A percentile compares a stretch with the other conserved stretches of the same genome.
Conservation (phyloP, 768 basidiomycete genomes). For the Russula foetens region DNA sequence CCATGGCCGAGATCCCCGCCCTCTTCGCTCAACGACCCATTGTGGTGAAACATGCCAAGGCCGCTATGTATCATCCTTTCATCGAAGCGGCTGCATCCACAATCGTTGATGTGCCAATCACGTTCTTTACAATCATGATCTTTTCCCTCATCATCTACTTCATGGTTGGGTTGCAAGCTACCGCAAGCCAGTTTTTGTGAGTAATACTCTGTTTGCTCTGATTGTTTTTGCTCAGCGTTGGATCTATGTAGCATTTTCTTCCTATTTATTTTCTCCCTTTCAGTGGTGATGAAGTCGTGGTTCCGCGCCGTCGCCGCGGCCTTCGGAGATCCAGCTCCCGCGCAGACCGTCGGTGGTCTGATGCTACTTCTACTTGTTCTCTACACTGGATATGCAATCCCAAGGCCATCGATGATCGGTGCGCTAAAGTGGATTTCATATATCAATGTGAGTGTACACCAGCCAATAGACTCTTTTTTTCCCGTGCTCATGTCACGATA, state of each 20-base stretch:
- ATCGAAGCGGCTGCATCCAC: slow-evolving; percentile 49
- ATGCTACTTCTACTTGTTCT: slow-evolving; percentile 45
- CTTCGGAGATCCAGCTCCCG: slow-evolving; percentile 50
- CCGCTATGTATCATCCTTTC: slow-evolving; percentile 56
- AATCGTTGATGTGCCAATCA: slow-evolving; percentile 54
- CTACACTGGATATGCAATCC: slow-evolving; percentile 55
- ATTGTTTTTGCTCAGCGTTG: slow-evolving; percentile 1
- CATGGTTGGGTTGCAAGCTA: slow-evolving; percentile 46
- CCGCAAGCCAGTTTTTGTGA: slow-evolving; percentile 58
- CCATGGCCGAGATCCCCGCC: slow-evolving; percentile 56
- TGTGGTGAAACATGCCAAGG: slow-evolving; percentile 45
- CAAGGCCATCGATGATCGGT: slow-evolving; percentile 56
- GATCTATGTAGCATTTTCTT: slow-evolving; percentile 41
- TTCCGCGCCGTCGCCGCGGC: slow-evolving; percentile 62
- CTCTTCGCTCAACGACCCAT: slow-evolving; percentile 54
- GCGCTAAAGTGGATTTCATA: slow-evolving; percentile 61
- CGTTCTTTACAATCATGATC: slow-evolving; percentile 35
- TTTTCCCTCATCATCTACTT: slow-evolving; percentile 54
- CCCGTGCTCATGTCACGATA: slow-evolving; percentile 27
- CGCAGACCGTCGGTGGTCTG: slow-evolving; percentile 50
- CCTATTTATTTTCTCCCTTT: slow-evolving; percentile 48
- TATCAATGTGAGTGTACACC: slow-evolving; percentile 41
- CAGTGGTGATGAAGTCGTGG: slow-evolving; percentile 64
- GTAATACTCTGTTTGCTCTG: slow-evolving; percentile 20
- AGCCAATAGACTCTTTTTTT: not conserved